Percentiles rank a stretch among this genome's conserved stretches.
Evolutionary conservation across 805 yeast species (phyloP).

Genomic region (Zygoascus bituminiphila): DNA sequence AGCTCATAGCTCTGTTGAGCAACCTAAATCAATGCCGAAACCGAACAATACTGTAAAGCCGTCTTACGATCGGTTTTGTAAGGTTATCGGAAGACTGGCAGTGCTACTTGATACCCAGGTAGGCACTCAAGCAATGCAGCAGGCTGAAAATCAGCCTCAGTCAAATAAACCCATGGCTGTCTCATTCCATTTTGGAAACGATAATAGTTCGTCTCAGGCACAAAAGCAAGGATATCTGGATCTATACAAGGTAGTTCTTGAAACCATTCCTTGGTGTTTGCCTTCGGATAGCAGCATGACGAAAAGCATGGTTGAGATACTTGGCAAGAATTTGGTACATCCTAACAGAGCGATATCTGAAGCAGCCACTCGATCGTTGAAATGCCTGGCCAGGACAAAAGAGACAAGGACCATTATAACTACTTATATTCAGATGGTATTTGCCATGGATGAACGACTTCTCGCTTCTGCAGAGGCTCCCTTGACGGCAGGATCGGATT

Average conservation of each 20-base stretch:
- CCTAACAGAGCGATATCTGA: constrained; percentile 50
- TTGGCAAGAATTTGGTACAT: constrained; percentile 72
- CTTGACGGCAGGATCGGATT: constrained; percentile 53
- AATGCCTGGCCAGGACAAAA: constrained; percentile 54
- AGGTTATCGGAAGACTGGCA: constrained; percentile 46
- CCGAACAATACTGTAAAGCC: constrained; percentile 19
- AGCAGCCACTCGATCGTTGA: constrained; percentile 58
- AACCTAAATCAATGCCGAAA: constrained; percentile 12
- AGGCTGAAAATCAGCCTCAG: constrained; percentile 29
- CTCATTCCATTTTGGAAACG: constrained; percentile 31
- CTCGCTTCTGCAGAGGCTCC: constrained; percentile 45
- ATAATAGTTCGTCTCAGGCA: constrained; percentile 18
- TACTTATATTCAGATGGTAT: constrained; percentile 69
- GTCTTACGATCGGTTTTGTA: constrained; percentile 65
- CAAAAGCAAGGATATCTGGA: constrained; percentile 40
- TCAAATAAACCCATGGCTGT: constrained; percentile 32
- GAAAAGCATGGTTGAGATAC: constrained; percentile 50
- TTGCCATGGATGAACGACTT: constrained; percentile 57
- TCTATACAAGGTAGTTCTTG: constrained; percentile 60
- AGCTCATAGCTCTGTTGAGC: constrained; percentile 3
- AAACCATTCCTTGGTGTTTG: constrained; percentile 69
- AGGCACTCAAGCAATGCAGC: constrained; percentile 38
- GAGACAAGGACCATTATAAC: constrained; percentile 66
- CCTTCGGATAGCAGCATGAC: constrained; percentile 23
- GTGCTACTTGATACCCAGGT: constrained; percentile 52